Evolutionary conservation across 306 rosid species (phyloP).

Genomic region (Medicago ruthenica): DNA sequence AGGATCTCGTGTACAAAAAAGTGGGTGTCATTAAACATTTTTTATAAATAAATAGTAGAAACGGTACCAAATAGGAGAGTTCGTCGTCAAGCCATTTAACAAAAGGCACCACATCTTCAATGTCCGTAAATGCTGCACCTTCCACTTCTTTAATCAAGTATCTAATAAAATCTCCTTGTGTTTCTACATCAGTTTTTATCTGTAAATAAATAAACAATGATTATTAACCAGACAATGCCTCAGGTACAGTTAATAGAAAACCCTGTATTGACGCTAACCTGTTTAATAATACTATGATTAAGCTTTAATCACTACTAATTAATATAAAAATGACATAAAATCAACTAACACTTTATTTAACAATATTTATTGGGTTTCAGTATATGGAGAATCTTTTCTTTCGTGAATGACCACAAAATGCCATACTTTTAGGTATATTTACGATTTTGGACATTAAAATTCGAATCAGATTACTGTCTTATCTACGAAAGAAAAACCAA

Average conservation of each 20-base stretch:
- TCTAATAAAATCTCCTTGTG: conserved; percentile 92
- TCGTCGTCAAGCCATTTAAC: conserved; percentile 99
- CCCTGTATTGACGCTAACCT: neutral
- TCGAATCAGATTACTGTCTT: conserved; percentile 64
- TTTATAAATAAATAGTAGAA: neutral
- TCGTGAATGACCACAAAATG: conserved; percentile 32
- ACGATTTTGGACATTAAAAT: conserved; percentile 28
- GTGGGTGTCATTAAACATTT: too few relatives aligned
- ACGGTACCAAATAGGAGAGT: conserved; percentile 86
- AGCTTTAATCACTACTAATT: neutral
- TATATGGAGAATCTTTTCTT: conserved; percentile 37
- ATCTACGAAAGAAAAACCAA: conserved; percentile 41
- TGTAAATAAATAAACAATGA: conserved; percentile 40
- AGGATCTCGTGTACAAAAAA: too few relatives aligned
- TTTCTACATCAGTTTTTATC: conserved; percentile 96
- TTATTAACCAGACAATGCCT: neutral
- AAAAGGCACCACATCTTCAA: conserved; percentile 90
- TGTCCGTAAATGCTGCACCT: conserved; percentile 79
- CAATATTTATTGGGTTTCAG: conserved; percentile 4
- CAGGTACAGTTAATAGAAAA: neutral
- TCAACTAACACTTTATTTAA: neutral
- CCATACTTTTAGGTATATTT: conserved; percentile 47
- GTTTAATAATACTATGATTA: neutral
- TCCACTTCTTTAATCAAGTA: conserved; percentile 91
- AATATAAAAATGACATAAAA: too few relatives aligned